phyloP scores from a whole-genome alignment of 805 yeast species.

The Metschnikowia hibisci region DNA sequence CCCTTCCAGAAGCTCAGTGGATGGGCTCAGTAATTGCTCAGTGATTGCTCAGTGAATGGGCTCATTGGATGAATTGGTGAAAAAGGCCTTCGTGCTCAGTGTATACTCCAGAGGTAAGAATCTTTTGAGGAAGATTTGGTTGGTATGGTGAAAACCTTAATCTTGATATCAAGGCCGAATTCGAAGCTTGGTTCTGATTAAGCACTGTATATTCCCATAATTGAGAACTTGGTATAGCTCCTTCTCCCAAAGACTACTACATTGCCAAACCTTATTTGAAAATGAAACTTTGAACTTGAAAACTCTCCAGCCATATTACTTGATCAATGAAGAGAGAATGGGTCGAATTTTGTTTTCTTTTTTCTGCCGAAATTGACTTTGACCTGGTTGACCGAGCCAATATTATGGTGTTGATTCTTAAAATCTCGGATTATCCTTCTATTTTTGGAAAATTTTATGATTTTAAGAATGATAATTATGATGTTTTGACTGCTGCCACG shows the following conservation, averaged over 20 bases:
- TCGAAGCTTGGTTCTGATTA: constrained; percentile 48
- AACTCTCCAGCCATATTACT: constrained; percentile 51
- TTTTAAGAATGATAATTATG: constrained; percentile 39
- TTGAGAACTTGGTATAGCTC: constrained; percentile 35
- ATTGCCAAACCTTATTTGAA: constrained; percentile 57
- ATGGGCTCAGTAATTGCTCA: too few species aligned
- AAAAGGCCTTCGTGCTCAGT: constrained; percentile 54
- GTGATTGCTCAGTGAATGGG: too few species aligned
- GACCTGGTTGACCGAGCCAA: constrained; percentile 46
- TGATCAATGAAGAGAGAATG: constrained; percentile 38
- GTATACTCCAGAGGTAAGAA: constrained; percentile 64
- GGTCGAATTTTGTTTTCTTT: constrained; percentile 42
- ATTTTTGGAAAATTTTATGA: constrained; percentile 44
- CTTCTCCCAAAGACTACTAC: constrained; percentile 43
- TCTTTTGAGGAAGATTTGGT: constrained; percentile 54
- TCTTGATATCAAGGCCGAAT: too few species aligned
- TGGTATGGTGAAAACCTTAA: constrained; percentile 53
- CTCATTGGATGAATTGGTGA: constrained; percentile 33
- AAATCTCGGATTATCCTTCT: constrained; percentile 30
- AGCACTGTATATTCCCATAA: constrained; percentile 56
- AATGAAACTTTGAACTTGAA: constrained; percentile 56
- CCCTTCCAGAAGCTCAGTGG: too few species aligned
- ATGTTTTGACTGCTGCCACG: constrained; percentile 19
- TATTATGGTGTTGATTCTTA: constrained; percentile 48
- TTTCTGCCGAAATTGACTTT: constrained; percentile 19